Evolutionary conservation across 768 basidiomycete species (phyloP).

Genomic region (Collybia nuda): DNA sequence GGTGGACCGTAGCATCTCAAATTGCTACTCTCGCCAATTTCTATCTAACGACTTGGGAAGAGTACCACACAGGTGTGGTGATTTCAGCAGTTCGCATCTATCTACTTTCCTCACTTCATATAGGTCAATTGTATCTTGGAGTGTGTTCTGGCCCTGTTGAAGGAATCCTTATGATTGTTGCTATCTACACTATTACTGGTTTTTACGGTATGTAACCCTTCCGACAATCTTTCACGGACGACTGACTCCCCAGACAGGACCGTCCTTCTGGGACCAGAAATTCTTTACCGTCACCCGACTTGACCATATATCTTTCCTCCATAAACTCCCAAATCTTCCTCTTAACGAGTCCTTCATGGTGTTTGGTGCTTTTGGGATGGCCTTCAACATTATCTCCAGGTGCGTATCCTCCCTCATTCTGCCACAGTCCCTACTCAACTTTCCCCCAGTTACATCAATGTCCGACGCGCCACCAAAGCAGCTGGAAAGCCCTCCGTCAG

Average conservation of each 20-base stretch:
- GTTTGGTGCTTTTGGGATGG: constrained; percentile 67
- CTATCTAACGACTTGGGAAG: constrained; percentile 80
- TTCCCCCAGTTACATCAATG: constrained; percentile 69
- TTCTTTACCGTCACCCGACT: constrained; percentile 60
- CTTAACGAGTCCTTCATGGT: constrained; percentile 90
- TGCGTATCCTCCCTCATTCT: constrained; percentile 21
- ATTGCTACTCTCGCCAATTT: constrained; percentile 75
- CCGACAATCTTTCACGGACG: neutral
- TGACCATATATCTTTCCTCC: constrained; percentile 47
- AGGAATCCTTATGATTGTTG: constrained; percentile 85
- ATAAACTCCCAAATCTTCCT: constrained; percentile 61
- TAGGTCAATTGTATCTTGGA: constrained; percentile 87
- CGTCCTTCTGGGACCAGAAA: constrained; percentile 77
- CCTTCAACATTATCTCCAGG: constrained; percentile 80
- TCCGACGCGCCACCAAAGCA: constrained; percentile 51
- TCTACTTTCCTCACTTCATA: neutral
- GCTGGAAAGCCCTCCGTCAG: constrained; percentile 37
- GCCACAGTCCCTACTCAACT: neutral
- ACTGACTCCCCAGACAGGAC: constrained; percentile 42
- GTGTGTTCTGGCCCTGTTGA: constrained; percentile 96
- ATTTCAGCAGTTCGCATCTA: no score
- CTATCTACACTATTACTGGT: constrained; percentile 78
- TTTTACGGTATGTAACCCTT: constrained; percentile 52
- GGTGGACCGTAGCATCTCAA: constrained; percentile 96
- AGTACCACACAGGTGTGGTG: constrained; percentile 79